Percentiles rank a stretch among this genome's conserved stretches.
These are phyloP conservation scores for Botryococcus braunii DNA, from an alignment of 163 green algal species.

Conservation along the genomic window DNA sequence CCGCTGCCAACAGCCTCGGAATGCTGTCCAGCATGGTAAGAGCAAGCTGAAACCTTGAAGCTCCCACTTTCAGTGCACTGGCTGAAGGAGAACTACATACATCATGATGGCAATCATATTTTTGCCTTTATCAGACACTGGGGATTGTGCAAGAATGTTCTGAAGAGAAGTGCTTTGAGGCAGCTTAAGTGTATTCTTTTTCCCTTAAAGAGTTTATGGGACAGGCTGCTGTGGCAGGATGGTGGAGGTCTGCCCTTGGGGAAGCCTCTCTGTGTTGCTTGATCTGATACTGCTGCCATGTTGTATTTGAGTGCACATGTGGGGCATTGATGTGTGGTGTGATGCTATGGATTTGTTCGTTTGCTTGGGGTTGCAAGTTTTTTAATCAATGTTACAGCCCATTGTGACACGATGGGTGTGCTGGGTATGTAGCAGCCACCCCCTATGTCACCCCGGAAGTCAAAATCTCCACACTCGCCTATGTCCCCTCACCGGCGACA, in stretches of 20 bases:
- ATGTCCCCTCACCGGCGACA: slow-evolving; percentile 23
- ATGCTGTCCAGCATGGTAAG: slow-evolving; percentile 5
- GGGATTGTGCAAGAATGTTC: too few species aligned
- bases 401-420: not conserved
- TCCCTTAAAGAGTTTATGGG: too few species aligned
- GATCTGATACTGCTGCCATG: not conserved
- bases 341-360: not conserved
- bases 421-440: slow-evolving; percentile 22
- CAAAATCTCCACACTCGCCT: slow-evolving; percentile 29
- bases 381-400: not conserved
- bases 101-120: not conserved
- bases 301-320: not conserved
- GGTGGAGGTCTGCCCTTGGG: too few species aligned
- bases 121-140: not conserved
- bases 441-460: slow-evolving; percentile 51
- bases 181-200: too few species aligned
- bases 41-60: not conserved
- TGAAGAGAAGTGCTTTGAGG: too few species aligned
- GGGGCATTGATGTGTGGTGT: not conserved
- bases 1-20: slow-evolving; percentile 24
- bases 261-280: too few species aligned
- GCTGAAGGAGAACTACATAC: not conserved
- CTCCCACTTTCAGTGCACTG: not conserved
- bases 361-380: not conserved
- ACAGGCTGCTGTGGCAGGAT: too few species aligned